Evolutionary conservation across 2,329 filamentous ascomycete species (phyloP), one percentile per base, ranked within the genome.

Genomic region (Aspergillus novoparasiticus): DNA sequence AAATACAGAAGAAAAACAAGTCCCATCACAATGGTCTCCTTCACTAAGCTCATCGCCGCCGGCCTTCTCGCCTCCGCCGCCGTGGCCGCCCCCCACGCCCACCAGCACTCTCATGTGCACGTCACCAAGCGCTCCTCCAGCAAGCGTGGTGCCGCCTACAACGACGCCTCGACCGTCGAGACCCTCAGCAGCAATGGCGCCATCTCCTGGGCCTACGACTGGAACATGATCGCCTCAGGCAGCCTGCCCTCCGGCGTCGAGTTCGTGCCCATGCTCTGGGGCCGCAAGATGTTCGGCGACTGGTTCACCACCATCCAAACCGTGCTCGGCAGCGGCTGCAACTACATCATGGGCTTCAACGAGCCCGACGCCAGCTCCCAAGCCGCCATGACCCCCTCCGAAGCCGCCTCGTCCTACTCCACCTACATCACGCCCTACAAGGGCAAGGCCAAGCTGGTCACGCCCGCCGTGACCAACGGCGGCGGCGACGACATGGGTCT

Each of bases 211-310:
- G 78, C 77, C 41, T 82, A 82, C 72, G 79, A 83, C 72, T 83
- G 81, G 81, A 79, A 72, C 53, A 63, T 71, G 53, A 64, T 64
- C 26, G 48, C 71, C 28, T 67, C 64, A 34, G 79, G 79, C 21
- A 54, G 41, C 6, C 64, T 79, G 6, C 71, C 78, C 34, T 63
- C 64, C 4, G 72, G 73, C 30, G 69, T 79, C 58, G 79, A 82
- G 59, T 83, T 73, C 66, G 76, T 82, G 11, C 80, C 81, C 34
- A 80, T 81, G 77, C 76, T 82, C 63, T 82, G 80, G 80, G 78
- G 80, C 28, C 50, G 66, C 16, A 76, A 76, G 58, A 72, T 75
- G 66, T 75, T 79, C 64, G 65, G 62, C 36, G 68, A 63, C 56
- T 82, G 79, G 79, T 54, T 70, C 28, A 59, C 70, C 11, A 73